These are phyloP conservation scores for Fusarium sp. DNA, from an alignment of 2,329 filamentous ascomycete genomes.

Conservation along the genomic window DNA sequence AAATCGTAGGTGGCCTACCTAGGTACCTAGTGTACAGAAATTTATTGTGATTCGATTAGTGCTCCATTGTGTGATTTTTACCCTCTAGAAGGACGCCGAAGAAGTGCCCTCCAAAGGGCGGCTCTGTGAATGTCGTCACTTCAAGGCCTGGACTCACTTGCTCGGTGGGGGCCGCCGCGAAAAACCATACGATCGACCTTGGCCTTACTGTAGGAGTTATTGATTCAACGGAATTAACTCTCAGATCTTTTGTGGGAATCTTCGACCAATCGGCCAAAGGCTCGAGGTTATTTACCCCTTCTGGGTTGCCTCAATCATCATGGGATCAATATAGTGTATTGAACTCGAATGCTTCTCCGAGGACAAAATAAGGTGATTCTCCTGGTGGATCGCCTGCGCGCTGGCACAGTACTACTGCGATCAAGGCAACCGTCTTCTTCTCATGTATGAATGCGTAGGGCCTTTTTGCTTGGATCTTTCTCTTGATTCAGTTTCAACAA, in stretches of 20 bases:
- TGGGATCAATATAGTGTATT: not conserved
- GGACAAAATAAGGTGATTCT: not conserved
- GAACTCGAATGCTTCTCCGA: not conserved
- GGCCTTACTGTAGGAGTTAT: slow-evolving; percentile 5
- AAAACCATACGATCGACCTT: slow-evolving; percentile 26
- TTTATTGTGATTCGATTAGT: not conserved
- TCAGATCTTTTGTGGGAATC: slow-evolving; percentile 13
- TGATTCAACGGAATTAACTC: not conserved
- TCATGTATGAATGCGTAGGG: not conserved
- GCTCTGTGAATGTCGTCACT: slow-evolving; percentile 21
- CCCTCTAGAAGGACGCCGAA: not conserved
- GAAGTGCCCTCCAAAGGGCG: not conserved
- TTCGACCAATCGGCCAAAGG: slow-evolving; percentile 5
- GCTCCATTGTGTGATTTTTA: not conserved
- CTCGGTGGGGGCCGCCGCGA: slow-evolving; percentile 13
- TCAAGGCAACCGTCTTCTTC: not conserved
- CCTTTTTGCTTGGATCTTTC: not conserved
- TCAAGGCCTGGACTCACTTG: not conserved
- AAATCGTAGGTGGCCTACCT: not conserved
- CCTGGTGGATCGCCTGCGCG: not conserved
- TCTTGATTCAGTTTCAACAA: not conserved
- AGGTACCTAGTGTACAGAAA: slow-evolving; percentile 9
- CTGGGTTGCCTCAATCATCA: not conserved
- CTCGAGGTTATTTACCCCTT: not conserved
- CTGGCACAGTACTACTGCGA: not conserved